Evolutionary conservation across 495 filamentous ascomycete genomes (phyloP).

Genomic region (Pseudevernia furfuracea): DNA sequence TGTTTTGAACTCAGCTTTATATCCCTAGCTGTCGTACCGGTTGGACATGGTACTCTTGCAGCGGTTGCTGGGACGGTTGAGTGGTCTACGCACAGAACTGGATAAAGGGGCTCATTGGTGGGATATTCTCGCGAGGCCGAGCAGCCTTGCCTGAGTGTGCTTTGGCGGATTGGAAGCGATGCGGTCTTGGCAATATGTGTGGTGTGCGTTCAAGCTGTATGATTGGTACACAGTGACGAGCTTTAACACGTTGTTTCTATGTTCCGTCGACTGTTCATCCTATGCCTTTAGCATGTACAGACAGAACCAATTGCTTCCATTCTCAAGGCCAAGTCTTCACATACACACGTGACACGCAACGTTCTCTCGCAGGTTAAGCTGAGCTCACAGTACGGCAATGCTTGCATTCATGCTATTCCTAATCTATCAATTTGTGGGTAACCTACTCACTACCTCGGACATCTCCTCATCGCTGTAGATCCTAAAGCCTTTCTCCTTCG

Average conservation of each 20-base stretch:
- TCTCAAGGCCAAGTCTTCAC: neutral
- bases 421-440: conserved; percentile 39
- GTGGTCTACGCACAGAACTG: neutral
- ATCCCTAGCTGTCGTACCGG: neutral
- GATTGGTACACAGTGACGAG: neutral
- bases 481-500: conserved; percentile 92
- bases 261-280: neutral
- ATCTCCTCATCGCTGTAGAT: conserved; percentile 98
- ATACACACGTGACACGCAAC: neutral
- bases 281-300: neutral
- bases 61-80: neutral
- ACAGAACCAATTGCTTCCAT: neutral
- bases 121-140: neutral
- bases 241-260: neutral
- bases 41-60: neutral
- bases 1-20: neutral
- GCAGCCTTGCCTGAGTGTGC: neutral
- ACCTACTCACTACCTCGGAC: conserved; percentile 75
- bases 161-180: neutral
- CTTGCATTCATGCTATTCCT: neutral
- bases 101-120: neutral
- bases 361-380: neutral
- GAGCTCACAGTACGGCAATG: neutral
- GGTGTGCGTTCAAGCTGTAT: neutral
- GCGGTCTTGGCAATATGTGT: neutral